Conservation (phyloP, 306 rosid genomes). For the Luffa aegyptiaca region DNA sequence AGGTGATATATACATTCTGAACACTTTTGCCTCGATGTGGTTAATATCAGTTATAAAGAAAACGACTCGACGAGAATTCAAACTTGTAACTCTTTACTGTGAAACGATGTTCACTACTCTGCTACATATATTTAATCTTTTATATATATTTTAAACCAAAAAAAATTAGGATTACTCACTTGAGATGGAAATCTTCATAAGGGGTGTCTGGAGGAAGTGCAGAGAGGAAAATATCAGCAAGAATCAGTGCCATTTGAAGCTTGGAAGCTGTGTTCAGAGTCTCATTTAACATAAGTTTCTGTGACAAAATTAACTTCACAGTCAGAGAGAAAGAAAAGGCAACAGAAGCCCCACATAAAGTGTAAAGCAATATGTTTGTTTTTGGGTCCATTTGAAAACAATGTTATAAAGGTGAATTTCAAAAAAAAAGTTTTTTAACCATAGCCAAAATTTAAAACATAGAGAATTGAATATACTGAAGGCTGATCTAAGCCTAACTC, state of each 20-base stretch:
- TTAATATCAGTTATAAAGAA: no score
- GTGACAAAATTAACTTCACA: neutral
- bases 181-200: constrained; percentile 47
- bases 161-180: constrained; percentile 19
- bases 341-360: neutral
- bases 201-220: constrained; percentile 39
- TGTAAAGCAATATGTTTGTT: neutral
- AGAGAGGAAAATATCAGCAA: constrained; percentile 56
- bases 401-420: no score
- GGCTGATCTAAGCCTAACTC: no score
- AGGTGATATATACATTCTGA: no score
- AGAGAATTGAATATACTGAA: neutral
- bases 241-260: constrained; percentile 59
- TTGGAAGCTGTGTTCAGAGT: constrained; percentile 43
- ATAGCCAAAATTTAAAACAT: no score
- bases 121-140: neutral
- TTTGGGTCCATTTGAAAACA: no score
- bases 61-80: no score
- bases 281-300: constrained; percentile 66
- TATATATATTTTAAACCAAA: neutral
- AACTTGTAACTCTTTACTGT: no score
- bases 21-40: no score
- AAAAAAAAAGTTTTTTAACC: no score
- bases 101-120: no score
- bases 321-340: neutral